Evolutionary conservation across 768 basidiomycete species (phyloP).

Genomic region (Macrolepiota albuminosa): DNA sequence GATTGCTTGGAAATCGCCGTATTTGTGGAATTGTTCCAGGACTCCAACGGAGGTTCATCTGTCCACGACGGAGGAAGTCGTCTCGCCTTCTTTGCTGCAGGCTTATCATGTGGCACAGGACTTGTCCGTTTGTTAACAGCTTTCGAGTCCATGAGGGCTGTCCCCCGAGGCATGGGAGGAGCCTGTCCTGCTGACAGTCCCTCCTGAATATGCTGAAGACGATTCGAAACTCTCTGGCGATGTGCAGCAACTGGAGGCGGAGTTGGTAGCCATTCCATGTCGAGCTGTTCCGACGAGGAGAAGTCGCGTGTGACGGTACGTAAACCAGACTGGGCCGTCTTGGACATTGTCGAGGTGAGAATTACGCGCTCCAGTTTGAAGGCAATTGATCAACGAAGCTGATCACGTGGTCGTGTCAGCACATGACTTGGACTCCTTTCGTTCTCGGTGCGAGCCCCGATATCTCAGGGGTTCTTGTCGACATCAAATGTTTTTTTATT

Average conservation of each 20-base stretch:
- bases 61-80: slow-evolving; percentile 51
- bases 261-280: slow-evolving; percentile 41
- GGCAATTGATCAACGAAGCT: neutral
- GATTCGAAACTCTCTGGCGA: slow-evolving; percentile 24
- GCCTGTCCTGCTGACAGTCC: slow-evolving; percentile 35
- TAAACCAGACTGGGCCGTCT: slow-evolving; percentile 53
- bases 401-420: slow-evolving; percentile 9
- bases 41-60: slow-evolving; percentile 29
- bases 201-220: slow-evolving; percentile 56
- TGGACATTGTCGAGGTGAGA: slow-evolving; percentile 19
- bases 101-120: slow-evolving; percentile 20
- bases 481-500: too few relatives aligned
- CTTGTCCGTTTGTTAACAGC: slow-evolving; percentile 35
- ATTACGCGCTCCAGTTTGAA: neutral
- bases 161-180: slow-evolving; percentile 15
- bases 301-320: slow-evolving; percentile 60
- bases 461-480: too few relatives aligned
- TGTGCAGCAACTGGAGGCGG: slow-evolving; percentile 17
- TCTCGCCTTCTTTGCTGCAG: slow-evolving; percentile 47
- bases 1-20: slow-evolving; percentile 14
- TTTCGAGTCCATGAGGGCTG: slow-evolving; percentile 25
- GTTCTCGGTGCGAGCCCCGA: too few relatives aligned
- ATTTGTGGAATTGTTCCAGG: slow-evolving; percentile 23
- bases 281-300: slow-evolving; percentile 32
- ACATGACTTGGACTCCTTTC: neutral